Base-by-base conservation (phyloP, 805 yeast species). In the Wickerhamomyces mucosus region DNA sequence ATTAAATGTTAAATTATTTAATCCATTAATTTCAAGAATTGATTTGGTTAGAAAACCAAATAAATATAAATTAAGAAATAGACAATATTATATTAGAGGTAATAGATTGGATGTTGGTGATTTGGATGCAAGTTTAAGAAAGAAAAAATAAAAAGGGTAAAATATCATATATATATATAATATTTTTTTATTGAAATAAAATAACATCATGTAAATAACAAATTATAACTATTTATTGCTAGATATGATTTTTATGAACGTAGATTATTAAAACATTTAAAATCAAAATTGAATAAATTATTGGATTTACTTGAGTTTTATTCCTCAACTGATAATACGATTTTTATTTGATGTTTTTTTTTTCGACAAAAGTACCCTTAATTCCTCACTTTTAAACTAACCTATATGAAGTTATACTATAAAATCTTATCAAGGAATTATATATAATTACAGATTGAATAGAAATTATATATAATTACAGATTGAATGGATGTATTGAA, bases 21-120 rank as follows among this genome's bases (percentile, higher is more conserved):
- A 79, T 39, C 96, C 96, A 7, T 64, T 74, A 33, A 67, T 92
- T 34, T 71, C 75, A 40, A 72, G 78, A 55, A 66, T 89, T 32
- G 96, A 88, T 57, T 56, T 86, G 24, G 56, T 89, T 39, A 70
- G 81, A 56, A 78, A 78, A 56, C 89, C 94, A 23, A 56, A 61
- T 40, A 72, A 69, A 50, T 77, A 84, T 57, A 74, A 80, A 65
- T 65, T 69, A 40, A 75, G 95, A 71, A 74, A 75, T 59, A 89
- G 84, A 66, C 89, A 85, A 47, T 88, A 79, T 67, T 92, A 84
- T 59, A 80, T 92, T 51, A 80, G 96, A 62, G 79, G 71, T 56
- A 67, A 78, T 31, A 76, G 73, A 50, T 60, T 76, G 55, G 94
- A 83, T 56, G 88, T 78, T 30, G 78, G 75, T 40, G 86, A 79